Conservation (phyloP, 2,329 filamentous ascomycete genomes). For the Ceratocystis diversiconidia region DNA sequence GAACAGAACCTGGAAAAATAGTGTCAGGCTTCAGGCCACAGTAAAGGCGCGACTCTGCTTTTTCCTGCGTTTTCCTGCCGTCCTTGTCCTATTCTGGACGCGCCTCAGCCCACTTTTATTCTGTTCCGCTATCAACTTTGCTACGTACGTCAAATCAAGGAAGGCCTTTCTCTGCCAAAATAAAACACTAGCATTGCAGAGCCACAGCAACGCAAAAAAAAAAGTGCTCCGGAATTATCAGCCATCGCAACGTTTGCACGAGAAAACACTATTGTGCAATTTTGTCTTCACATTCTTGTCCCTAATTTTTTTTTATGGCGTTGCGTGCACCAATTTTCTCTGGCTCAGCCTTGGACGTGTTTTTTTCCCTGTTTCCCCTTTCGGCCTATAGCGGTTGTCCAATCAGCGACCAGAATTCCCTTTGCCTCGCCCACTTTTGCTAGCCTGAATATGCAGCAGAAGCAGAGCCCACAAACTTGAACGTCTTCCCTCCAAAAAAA, state of each 20-base stretch:
- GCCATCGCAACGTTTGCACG: not conserved
- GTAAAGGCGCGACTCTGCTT: not conserved
- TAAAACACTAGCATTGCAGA: not conserved
- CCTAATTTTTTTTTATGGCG: not conserved
- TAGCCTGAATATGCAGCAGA: not conserved
- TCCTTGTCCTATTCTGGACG: not conserved
- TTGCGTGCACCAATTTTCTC: not conserved
- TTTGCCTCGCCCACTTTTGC: not conserved
- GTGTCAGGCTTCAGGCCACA: not conserved
- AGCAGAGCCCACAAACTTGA: not conserved
- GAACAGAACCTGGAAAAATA: not conserved
- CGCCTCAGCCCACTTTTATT: conserved; percentile 5
- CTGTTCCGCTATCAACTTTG: not conserved
- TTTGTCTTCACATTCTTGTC: not conserved
- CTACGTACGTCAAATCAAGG: not conserved
- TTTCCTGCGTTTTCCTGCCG: not conserved
- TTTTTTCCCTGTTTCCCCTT: not conserved
- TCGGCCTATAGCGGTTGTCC: not conserved
- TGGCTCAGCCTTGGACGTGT: not conserved
- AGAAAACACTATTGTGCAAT: not conserved
- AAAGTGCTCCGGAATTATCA: not conserved
- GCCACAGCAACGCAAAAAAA: not conserved
- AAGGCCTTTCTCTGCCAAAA: not conserved
- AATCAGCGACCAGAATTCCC: not conserved
- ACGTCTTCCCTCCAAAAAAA: not conserved